A percentile compares a stretch with the other conserved stretches of the same genome.
Evolutionary conservation across 2,329 filamentous ascomycete genomes (phyloP).

Genomic region (Colletotrichum lupini): DNA sequence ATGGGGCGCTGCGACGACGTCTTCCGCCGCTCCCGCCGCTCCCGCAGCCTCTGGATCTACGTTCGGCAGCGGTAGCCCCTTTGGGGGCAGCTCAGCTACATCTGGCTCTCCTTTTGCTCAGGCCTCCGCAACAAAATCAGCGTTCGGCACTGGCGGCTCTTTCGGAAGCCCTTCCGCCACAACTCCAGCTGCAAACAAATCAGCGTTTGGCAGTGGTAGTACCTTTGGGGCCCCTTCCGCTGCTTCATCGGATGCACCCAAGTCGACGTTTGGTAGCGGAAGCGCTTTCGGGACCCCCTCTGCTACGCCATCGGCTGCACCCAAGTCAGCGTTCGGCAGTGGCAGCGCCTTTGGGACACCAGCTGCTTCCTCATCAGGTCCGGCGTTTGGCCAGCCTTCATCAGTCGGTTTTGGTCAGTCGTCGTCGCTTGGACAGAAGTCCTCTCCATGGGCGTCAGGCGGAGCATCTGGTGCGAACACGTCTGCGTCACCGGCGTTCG

Average conservation of each 20-base stretch:
- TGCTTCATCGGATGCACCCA: slow-evolving; percentile 40
- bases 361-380: slow-evolving; percentile 42
- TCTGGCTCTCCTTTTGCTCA: slow-evolving; percentile 61
- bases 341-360: slow-evolving; percentile 13
- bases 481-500: slow-evolving; percentile 59
- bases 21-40: slow-evolving; percentile 6
- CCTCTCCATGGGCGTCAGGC: slow-evolving; percentile 64
- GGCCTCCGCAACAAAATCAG: slow-evolving; percentile 46
- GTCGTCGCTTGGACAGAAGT: slow-evolving; percentile 57
- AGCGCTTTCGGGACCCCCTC: slow-evolving; percentile 20
- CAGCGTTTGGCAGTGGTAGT: slow-evolving; percentile 44
- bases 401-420: slow-evolving; percentile 62
- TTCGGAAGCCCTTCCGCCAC: slow-evolving; percentile 36
- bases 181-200: slow-evolving; percentile 40
- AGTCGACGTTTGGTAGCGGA: slow-evolving; percentile 10
- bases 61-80: slow-evolving; percentile 57
- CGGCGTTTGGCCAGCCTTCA: slow-evolving; percentile 50
- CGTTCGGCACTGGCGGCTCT: slow-evolving; percentile 17
- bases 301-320: slow-evolving; percentile 40
- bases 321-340: slow-evolving; percentile 8
- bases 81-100: slow-evolving; percentile 51
- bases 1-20: slow-evolving; percentile 53
- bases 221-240: slow-evolving; percentile 26
- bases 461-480: slow-evolving; percentile 46
- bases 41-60: slow-evolving; percentile 44